Base-by-base conservation (phyloP, 75 land plant species). In the Pinus albicaulis region DNA sequence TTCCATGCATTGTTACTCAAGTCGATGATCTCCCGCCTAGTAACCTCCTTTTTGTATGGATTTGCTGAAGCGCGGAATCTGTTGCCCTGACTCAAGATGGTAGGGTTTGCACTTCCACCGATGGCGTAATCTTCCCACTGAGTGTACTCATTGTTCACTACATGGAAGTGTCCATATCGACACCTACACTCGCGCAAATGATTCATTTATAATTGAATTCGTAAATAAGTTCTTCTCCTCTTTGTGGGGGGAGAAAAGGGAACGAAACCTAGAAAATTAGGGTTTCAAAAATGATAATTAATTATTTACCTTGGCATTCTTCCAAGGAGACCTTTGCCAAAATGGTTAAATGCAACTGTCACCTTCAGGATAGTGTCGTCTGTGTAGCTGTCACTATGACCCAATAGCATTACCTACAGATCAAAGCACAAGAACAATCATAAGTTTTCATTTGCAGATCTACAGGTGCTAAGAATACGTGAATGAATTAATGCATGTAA, bases 81-180 rank as follows among this genome's bases (percentile, higher is more conserved):
- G 76, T 95, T 95, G 79, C 93, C 93, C 64, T 93, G 89, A 79
- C 95, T 93, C 82, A 88, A 89, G 71, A 95, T 90, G 71, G 98
- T 95, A 26, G 98, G 98, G 34, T 86, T 59, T 22, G 91, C 89
- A 79, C 98, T 95, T 55, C 98, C 98, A 64, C 98, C 98, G 23
- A 95, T 89, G 63, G 98, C 98, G 77, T 95, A 95, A 91, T 90
- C 90, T 78, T 84, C 91, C 98, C 98, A 95, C 82, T 88, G 90
- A 31, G 88, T 84, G 77, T 94, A 94, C 71, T 92, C 90, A 75
- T 94, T 94, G 88, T 94, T 95, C 75, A 95, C 91, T 10, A 95
- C 92, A 76, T 95, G 94, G 82, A 93, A 91, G 58, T 89, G 84
- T 20, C 98, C 98, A 75, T 82, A 86, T 25, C 98, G 88, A 74